Conservation (phyloP, 768 basidiomycete genomes). For the Lactifluus subvellereus region DNA sequence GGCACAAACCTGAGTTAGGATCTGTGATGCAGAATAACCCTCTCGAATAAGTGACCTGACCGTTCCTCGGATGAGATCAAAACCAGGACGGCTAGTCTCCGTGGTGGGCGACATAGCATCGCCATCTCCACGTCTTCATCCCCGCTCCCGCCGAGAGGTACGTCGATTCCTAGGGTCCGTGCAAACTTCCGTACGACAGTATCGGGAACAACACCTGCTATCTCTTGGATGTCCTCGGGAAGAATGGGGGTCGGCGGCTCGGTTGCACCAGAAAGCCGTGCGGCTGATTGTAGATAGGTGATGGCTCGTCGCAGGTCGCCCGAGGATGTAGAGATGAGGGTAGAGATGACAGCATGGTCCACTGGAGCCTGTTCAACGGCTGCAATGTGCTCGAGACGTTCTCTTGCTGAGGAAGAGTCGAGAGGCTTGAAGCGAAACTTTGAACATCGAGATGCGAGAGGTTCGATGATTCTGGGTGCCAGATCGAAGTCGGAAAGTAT, state of each 20-base stretch:
- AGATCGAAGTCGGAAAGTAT: not conserved
- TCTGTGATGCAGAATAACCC: slow-evolving; percentile 89
- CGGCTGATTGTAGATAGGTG: slow-evolving; percentile 95
- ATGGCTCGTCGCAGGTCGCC: slow-evolving; percentile 97
- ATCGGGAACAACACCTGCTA: slow-evolving; percentile 90
- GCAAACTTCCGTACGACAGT: slow-evolving; percentile 64
- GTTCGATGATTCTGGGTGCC: slow-evolving; percentile 83
- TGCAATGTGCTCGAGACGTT: slow-evolving; percentile 77
- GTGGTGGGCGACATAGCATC: slow-evolving; percentile 21
- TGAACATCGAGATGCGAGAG: slow-evolving; percentile 95
- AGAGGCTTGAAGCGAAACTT: slow-evolving; percentile 98
- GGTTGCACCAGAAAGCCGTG: slow-evolving; percentile 74
- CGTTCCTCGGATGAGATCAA: slow-evolving; percentile 57
- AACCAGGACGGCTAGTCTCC: slow-evolving; percentile 37
- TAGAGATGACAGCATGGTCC: slow-evolving; percentile 51
- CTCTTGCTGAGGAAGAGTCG: slow-evolving; percentile 66
- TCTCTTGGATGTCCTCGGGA: slow-evolving; percentile 83
- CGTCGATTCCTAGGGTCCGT: slow-evolving; percentile 64
- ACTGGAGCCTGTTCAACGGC: slow-evolving; percentile 62
- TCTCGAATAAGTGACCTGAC: slow-evolving; percentile 77
- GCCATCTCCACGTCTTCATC: slow-evolving; percentile 46
- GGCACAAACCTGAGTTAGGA: slow-evolving; percentile 71
- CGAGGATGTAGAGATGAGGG: slow-evolving; percentile 73
- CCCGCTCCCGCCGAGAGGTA: slow-evolving; percentile 32
- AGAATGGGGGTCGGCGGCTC: slow-evolving; percentile 70